phyloP scores from a whole-genome alignment of 805 yeast species.

The Torulaspora gathmanii region DNA sequence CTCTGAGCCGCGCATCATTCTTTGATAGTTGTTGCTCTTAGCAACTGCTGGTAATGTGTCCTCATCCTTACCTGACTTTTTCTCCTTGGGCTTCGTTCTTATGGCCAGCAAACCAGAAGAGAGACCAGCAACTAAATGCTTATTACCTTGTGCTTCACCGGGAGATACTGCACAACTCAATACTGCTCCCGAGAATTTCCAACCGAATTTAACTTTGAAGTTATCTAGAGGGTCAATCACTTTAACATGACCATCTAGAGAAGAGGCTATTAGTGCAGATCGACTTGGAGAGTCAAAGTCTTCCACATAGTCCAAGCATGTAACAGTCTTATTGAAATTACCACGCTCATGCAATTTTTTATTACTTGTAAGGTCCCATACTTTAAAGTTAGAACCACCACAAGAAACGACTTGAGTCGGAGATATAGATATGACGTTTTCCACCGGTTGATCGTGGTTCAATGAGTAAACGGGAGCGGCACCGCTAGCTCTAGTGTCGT shows the following conservation, averaged over 20 bases:
- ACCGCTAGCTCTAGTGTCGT: constrained; percentile 63
- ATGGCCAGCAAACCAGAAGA: constrained; percentile 85
- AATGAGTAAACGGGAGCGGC: constrained; percentile 55
- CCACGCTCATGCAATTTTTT: constrained; percentile 63
- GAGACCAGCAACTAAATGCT: constrained; percentile 89
- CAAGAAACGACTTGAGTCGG: constrained; percentile 70
- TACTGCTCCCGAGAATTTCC: constrained; percentile 96
- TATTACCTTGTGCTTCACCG: constrained; percentile 39
- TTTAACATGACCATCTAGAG: constrained; percentile 95
- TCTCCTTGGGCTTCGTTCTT: constrained; percentile 74
- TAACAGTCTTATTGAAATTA: constrained; percentile 91
- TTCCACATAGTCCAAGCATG: constrained; percentile 50
- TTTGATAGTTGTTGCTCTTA: constrained; percentile 58
- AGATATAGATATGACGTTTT: constrained; percentile 71
- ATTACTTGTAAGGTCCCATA: constrained; percentile 86
- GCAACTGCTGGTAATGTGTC: constrained; percentile 2
- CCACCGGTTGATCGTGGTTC: constrained; percentile 77
- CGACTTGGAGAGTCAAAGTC: constrained; percentile 33
- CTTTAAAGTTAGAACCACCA: constrained; percentile 76
- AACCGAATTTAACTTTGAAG: constrained; percentile 91
- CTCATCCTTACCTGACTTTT: constrained; percentile 14
- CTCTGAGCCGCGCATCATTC: constrained; percentile 87
- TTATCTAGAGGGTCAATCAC: constrained; percentile 74
- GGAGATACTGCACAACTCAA: constrained; percentile 88
- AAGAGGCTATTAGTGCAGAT: constrained; percentile 75